Evolutionary conservation across 2,329 filamentous ascomycete genomes (phyloP).

Genomic region (Alternaria metachromatica): DNA sequence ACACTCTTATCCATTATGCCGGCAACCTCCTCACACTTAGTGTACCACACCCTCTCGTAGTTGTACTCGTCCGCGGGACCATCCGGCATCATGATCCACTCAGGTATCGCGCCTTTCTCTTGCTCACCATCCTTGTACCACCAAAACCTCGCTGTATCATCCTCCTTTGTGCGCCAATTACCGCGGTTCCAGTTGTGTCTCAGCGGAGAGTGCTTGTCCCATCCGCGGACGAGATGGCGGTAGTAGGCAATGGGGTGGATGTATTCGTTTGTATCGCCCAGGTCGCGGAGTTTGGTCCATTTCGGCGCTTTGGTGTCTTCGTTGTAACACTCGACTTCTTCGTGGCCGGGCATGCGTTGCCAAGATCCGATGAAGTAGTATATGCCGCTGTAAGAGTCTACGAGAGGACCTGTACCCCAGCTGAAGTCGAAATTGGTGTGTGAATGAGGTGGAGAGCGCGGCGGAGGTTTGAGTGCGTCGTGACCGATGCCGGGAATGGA

Average conservation of each 20-base stretch:
- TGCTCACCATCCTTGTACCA: slow-evolving; percentile 31
- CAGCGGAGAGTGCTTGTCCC: slow-evolving; percentile 33
- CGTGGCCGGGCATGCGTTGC: slow-evolving; percentile 54
- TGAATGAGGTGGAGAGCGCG: slow-evolving; percentile 36
- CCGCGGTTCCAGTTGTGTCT: slow-evolving; percentile 28
- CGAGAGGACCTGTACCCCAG: slow-evolving; percentile 55
- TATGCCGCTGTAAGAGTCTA: slow-evolving; percentile 50
- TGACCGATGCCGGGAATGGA: slow-evolving; percentile 28
- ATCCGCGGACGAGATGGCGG: slow-evolving; percentile 34
- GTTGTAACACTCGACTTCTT: slow-evolving; percentile 44
- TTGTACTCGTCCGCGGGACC: slow-evolving; percentile 23
- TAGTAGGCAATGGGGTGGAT: slow-evolving; percentile 53
- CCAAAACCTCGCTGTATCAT: slow-evolving; percentile 35
- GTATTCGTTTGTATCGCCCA: slow-evolving; percentile 58
- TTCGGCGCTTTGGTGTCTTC: slow-evolving; percentile 44
- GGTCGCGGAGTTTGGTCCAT: slow-evolving; percentile 44
- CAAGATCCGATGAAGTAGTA: slow-evolving; percentile 53
- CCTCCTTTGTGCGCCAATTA: slow-evolving; percentile 11
- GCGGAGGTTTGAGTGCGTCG: slow-evolving; percentile 28
- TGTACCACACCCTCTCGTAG: slow-evolving; percentile 41
- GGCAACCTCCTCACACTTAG: slow-evolving; percentile 30
- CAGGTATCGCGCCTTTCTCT: slow-evolving; percentile 28
- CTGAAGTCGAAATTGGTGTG: slow-evolving; percentile 51
- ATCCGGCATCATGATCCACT: slow-evolving; percentile 39
- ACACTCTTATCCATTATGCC: slow-evolving; percentile 18